phyloP scores from a whole-genome alignment of 108 stramenopile genomes.

The Nitzschia inconspicua region DNA sequence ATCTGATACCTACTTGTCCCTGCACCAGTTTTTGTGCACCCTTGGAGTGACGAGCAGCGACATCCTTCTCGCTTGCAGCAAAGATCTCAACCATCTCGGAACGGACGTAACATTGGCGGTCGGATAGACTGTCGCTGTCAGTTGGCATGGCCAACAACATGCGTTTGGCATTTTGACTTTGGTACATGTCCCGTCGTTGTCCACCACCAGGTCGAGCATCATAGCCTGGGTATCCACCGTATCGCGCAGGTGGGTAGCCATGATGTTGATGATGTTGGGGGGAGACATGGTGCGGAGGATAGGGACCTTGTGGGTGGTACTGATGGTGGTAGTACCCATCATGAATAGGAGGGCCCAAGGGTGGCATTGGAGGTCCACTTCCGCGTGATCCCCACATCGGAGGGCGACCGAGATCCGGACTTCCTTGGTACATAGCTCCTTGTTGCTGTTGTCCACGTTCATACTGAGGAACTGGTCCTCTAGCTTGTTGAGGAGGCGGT shows the following conservation, averaged over 20 bases:
- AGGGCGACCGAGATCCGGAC: constrained; percentile 20
- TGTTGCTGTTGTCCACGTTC: constrained; percentile 22
- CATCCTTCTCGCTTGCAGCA: constrained; percentile 69
- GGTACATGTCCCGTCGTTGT: constrained; percentile 17
- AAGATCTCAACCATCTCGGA: constrained; percentile 84
- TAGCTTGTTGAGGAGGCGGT: constrained; percentile 18
- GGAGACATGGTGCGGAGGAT: constrained; percentile 21
- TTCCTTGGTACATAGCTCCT: background rate
- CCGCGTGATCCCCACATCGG: constrained; percentile 28
- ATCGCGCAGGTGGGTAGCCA: background rate
- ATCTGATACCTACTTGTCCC: constrained; percentile 84
- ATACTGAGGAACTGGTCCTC: constrained; percentile 25
- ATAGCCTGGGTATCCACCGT: constrained; percentile 15
- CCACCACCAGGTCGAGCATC: constrained; percentile 6
- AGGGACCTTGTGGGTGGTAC: constrained; percentile 15
- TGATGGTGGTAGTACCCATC: constrained; percentile 24
- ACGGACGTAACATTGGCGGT: constrained; percentile 86
- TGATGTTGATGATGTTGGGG: constrained; percentile 18
- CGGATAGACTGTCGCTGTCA: constrained; percentile 72
- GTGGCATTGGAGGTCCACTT: constrained; percentile 47
- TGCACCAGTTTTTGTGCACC: constrained; percentile 77
- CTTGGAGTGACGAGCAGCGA: constrained; percentile 77
- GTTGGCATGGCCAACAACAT: constrained; percentile 64
- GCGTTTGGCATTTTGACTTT: constrained; percentile 16
- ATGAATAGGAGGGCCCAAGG: constrained; percentile 18